Evolutionary conservation across 2,329 filamentous ascomycete species (phyloP).

Genomic region (Didymella arachidicola): DNA sequence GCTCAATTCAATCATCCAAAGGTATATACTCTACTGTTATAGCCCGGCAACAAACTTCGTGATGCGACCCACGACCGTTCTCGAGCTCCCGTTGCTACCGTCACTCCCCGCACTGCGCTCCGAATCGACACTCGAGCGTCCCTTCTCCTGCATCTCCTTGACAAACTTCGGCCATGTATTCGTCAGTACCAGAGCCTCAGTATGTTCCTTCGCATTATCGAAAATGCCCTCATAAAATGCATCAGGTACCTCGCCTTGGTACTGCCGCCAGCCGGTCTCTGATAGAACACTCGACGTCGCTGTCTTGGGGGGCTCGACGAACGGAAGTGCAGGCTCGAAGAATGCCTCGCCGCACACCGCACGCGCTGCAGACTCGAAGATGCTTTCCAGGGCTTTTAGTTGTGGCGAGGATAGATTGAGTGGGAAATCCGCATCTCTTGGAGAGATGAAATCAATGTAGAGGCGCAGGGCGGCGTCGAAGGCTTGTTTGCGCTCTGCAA

Average conservation of each 20-base stretch:
- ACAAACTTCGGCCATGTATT: slow-evolving; percentile 34
- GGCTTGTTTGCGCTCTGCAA: slow-evolving; percentile 1
- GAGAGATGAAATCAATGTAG: slow-evolving; percentile 25
- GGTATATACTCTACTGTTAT: background rate
- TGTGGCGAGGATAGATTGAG: slow-evolving; percentile 24
- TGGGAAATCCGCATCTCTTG: slow-evolving; percentile 24
- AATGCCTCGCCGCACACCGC: slow-evolving; percentile 11
- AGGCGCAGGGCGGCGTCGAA: slow-evolving; percentile 22
- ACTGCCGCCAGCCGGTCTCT: background rate
- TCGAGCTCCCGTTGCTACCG: background rate
- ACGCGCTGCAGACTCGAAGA: slow-evolving; percentile 20
- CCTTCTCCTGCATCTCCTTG: slow-evolving; percentile 13
- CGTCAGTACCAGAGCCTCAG: slow-evolving; percentile 23
- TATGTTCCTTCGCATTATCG: slow-evolving; percentile 17
- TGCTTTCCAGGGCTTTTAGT: slow-evolving; percentile 15
- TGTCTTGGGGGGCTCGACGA: slow-evolving; percentile 1
- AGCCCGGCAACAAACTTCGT: slow-evolving; percentile 11
- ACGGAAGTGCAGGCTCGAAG: slow-evolving; percentile 15
- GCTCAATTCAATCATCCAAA: background rate
- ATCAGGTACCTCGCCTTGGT: slow-evolving; percentile 2
- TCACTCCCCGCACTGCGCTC: slow-evolving; percentile 12
- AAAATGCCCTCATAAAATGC: slow-evolving; percentile 18
- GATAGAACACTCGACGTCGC: background rate
- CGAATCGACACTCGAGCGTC: slow-evolving; percentile 13
- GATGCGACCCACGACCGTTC: slow-evolving; percentile 9